A percentile compares a stretch with the other conserved stretches of the same genome.
phyloP scores from a whole-genome alignment of 352 stramenopile species.

The Thalassiosira sp. region DNA sequence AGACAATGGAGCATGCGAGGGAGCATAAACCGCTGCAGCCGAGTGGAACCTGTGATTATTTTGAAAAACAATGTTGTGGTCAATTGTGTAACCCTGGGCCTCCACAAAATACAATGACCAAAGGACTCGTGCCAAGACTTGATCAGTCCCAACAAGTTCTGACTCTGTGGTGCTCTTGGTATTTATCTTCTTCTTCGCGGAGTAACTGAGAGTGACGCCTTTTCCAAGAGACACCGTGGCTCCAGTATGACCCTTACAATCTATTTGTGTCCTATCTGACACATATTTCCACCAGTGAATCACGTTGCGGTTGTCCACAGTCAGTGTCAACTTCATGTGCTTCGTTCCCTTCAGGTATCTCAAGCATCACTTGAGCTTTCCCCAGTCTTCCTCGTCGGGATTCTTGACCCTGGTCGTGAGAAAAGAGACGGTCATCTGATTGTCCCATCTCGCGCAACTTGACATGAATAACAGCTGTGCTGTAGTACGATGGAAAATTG shows the following conservation, averaged over 20 bases:
- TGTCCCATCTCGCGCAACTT: not conserved
- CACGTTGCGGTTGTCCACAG: not conserved
- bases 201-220: conserved; percentile 16
- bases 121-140: conserved; percentile 25
- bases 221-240: conserved; percentile 43
- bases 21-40: no score
- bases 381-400: conserved; percentile 23
- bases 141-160: conserved; percentile 30
- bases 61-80: conserved; percentile 14
- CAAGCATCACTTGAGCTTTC: conserved; percentile 38
- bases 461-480: conserved; percentile 15
- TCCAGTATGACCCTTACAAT: conserved; percentile 55
- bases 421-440: conserved; percentile 9
- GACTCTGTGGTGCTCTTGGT: conserved; percentile 51
- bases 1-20: no score
- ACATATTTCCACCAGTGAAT: conserved; percentile 45
- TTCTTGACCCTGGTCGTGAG: conserved; percentile 9
- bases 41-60: conserved; percentile 41
- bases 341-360: conserved; percentile 44
- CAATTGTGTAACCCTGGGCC: conserved; percentile 22
- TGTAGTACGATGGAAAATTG: conserved; percentile 7
- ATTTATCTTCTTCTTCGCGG: conserved; percentile 51
- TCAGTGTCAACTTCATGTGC: conserved; percentile 28
- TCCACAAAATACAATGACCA: conserved; percentile 22
- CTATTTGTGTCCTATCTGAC: conserved; percentile 37